Evolutionary conservation across 2,329 filamentous ascomycete species (phyloP).

Genomic region (Cordyceps pruinosa): DNA sequence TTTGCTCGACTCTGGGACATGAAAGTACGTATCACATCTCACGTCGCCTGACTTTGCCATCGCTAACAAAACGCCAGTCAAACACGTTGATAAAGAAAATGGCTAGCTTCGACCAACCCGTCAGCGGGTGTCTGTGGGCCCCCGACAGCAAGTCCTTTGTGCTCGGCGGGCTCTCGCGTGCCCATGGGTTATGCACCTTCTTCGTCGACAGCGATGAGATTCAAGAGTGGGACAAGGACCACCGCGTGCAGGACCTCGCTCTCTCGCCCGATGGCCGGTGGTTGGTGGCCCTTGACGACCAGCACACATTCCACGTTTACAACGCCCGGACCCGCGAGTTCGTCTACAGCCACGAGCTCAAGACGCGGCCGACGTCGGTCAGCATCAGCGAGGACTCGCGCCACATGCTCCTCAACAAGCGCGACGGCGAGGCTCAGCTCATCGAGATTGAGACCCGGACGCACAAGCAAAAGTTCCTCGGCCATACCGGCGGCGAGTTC

Average conservation of each 20-base stretch:
- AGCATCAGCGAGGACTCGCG: constrained; percentile 75
- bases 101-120: constrained; percentile 70
- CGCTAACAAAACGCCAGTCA: constrained; percentile 38
- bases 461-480: constrained; percentile 66
- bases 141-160: constrained; percentile 71
- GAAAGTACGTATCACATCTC: constrained; percentile 41
- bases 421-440: constrained; percentile 68
- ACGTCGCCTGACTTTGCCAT: not conserved
- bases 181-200: constrained; percentile 63
- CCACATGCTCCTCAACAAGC: constrained; percentile 74
- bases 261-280: constrained; percentile 73
- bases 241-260: constrained; percentile 78
- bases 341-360: constrained; percentile 62
- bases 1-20: constrained; percentile 70
- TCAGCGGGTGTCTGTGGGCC: constrained; percentile 86
- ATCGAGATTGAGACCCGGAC: constrained; percentile 69
- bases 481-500: constrained; percentile 66
- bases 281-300: constrained; percentile 69
- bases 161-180: constrained; percentile 66
- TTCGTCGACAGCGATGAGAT: constrained; percentile 54
- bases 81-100: constrained; percentile 58
- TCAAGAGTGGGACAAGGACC: constrained; percentile 60
- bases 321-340: constrained; percentile 69
- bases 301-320: constrained; percentile 70
- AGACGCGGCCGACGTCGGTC: constrained; percentile 68